Percentiles rank a stretch among this genome's conserved stretches.
Conservation (phyloP, 225 moss, liverwort and hornwort species). For the Pseudoscleropodium purum region DNA sequence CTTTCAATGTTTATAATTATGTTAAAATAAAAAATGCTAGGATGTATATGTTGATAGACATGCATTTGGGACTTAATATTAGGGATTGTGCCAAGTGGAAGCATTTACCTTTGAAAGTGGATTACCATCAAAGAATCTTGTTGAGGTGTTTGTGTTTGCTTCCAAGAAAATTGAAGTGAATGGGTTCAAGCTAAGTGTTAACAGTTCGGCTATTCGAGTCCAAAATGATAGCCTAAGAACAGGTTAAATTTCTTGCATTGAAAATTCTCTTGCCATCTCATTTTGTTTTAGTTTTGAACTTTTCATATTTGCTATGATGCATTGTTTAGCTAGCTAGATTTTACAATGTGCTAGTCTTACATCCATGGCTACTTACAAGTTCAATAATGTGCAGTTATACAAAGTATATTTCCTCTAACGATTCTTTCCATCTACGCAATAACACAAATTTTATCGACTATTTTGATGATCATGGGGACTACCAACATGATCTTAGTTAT, state of each 20-base stretch:
- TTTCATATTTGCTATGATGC: background rate
- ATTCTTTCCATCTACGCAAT: background rate
- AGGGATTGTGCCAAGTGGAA: background rate
- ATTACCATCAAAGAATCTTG: background rate
- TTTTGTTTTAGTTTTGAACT: too few species aligned
- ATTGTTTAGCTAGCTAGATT: background rate
- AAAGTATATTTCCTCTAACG: background rate
- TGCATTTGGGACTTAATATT: background rate
- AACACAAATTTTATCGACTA: background rate
- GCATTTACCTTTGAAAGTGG: background rate
- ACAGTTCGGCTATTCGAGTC: background rate
- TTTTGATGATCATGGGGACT: background rate
- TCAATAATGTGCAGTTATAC: background rate
- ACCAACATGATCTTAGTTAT: background rate
- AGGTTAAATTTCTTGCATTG: background rate
- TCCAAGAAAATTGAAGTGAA: background rate
- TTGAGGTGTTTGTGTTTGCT: background rate
- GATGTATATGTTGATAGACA: background rate
- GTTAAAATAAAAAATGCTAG: background rate
- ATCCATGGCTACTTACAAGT: too few species aligned
- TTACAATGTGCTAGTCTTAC: background rate
- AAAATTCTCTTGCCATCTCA: background rate
- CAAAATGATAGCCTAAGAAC: background rate
- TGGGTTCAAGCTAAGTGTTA: background rate
- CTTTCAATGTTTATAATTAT: background rate